Evolutionary conservation across 2,329 filamentous ascomycete genomes (phyloP), one percentile per base, ranked within the genome.

Genomic region (Penicillium rolfsii): DNA sequence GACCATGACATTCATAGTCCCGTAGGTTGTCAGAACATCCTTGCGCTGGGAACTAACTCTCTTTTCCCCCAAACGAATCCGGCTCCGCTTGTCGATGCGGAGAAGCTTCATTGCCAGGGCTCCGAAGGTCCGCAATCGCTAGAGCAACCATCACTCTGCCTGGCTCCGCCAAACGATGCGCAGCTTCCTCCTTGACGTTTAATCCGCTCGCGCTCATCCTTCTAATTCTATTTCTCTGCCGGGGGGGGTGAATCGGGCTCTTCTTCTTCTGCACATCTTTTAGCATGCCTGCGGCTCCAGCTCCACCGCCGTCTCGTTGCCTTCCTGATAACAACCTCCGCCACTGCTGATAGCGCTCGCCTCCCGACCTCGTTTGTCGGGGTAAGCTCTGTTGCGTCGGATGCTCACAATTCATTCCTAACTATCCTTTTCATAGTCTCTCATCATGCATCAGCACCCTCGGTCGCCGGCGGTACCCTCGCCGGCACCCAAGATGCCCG

Each of bases 391-490:
- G 28, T 28, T 38, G 50, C 28, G 26, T 59, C 48, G 36, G 43
- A 35, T 36, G 19, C 28, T 52, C 38, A 43, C 57, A 54, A 36
- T 49, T n/a, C 48, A 41, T 52, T 50, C 35, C 45, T 40, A 35
- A 30, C 54, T 46, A 38, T 46, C 49, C 58, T 50, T 8, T 12
- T 35, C 26, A 55, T 53, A 61, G 55, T 45, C 48, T 57, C 28
- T 50, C 70, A 82, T 74, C 70, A 97, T 97, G 93, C 93, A 97
- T 85, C 93, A 96, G 80, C 91, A 93, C 79, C 89, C 91, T 70
- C 88, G 93, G 70, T 85, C 88, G 64, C 89, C 90, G 67, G 85
- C 88, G 76, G 60, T 62, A n/a, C 58, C 66, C 12, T 85, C 87
- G 71, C 85, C 89, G 63, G 92, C 91, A 64, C 88, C 91, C 64